These are phyloP conservation scores for Syzygium syzygioides DNA, from an alignment of 441 rosid genomes.

Conservation along the genomic window DNA sequence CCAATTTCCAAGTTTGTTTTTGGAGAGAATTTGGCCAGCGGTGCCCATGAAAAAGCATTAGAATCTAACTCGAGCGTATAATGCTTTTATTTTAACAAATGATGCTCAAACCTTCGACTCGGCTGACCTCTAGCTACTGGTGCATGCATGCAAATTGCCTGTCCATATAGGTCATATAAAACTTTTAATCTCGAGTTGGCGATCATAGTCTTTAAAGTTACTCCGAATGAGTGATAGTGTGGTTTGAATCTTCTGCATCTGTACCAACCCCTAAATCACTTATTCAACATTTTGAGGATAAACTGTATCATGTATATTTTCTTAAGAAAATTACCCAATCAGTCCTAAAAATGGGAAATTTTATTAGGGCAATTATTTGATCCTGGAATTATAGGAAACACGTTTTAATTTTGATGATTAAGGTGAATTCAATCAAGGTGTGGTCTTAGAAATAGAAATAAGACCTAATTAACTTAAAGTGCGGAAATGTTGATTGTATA, in stretches of 20 bases:
- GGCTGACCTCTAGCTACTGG: not conserved
- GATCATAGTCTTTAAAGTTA: not conserved
- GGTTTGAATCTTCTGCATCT: not conserved
- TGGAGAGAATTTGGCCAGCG: not conserved
- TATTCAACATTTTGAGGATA: not conserved
- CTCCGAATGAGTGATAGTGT: not conserved
- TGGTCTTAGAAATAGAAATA: too few species aligned
- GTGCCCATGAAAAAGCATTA: not conserved
- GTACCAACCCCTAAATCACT: not conserved
- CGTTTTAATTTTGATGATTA: too few species aligned
- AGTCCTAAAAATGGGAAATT: not conserved
- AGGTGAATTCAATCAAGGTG: too few species aligned
- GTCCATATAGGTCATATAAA: not conserved
- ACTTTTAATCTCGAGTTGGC: not conserved
- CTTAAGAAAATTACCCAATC: not conserved
- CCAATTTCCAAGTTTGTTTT: not conserved
- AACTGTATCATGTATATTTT: not conserved
- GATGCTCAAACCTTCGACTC: not conserved
- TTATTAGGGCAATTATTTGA: too few species aligned
- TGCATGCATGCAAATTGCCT: not conserved
- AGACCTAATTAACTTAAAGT: too few species aligned
- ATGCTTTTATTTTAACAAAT: not conserved
- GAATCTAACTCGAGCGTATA: not conserved
- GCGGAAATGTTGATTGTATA: too few species aligned
- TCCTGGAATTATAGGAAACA: too few species aligned